Percentiles rank a stretch among this genome's conserved stretches.
Conservation (phyloP, 768 basidiomycete genomes). For the Lanmaoa pseudosensibilis region DNA sequence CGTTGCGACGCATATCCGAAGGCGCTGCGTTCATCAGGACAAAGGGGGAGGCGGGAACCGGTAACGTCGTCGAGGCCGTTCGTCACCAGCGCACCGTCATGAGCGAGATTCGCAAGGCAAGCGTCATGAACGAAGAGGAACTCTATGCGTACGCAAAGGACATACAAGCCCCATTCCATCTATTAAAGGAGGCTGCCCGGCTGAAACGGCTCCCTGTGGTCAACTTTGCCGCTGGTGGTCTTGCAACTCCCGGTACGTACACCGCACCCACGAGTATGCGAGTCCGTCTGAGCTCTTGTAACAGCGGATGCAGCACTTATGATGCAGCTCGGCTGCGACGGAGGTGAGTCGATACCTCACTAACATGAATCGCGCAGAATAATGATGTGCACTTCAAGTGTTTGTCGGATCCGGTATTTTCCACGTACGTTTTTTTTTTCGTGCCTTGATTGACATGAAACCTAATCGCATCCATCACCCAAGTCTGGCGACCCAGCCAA, state of each 20-base stretch:
- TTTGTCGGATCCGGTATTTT: slow-evolving; percentile 99
- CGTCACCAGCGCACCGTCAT: slow-evolving; percentile 85
- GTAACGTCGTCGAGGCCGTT: slow-evolving; percentile 92
- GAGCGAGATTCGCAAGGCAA: slow-evolving; percentile 80
- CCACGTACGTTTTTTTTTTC: slow-evolving; percentile 55
- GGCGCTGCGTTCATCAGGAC: slow-evolving; percentile 99
- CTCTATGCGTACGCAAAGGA: slow-evolving; percentile 92
- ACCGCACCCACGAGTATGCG: neutral
- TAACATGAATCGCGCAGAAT: neutral
- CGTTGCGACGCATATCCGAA: slow-evolving; percentile 92
- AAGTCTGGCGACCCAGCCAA: slow-evolving; percentile 93
- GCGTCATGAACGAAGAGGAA: slow-evolving; percentile 92
- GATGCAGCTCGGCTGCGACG: slow-evolving; percentile 98
- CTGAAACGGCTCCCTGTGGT: slow-evolving; percentile 93
- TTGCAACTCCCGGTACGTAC: slow-evolving; percentile 80
- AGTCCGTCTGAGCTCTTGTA: neutral
- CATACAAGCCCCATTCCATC: slow-evolving; percentile 89
- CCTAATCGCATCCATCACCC: slow-evolving; percentile 1
- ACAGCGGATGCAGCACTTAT: slow-evolving; percentile 93
- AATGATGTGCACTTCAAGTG: slow-evolving; percentile 46
- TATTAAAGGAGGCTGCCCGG: slow-evolving; percentile 94
- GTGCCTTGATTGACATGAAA: neutral
- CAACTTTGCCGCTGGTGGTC: slow-evolving; percentile 94
- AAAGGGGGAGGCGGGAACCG: slow-evolving; percentile 90
- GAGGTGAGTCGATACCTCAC: slow-evolving; percentile 55